Base-by-base conservation (phyloP, 1,139 yeast species). In the Kodamaea fungicola region DNA sequence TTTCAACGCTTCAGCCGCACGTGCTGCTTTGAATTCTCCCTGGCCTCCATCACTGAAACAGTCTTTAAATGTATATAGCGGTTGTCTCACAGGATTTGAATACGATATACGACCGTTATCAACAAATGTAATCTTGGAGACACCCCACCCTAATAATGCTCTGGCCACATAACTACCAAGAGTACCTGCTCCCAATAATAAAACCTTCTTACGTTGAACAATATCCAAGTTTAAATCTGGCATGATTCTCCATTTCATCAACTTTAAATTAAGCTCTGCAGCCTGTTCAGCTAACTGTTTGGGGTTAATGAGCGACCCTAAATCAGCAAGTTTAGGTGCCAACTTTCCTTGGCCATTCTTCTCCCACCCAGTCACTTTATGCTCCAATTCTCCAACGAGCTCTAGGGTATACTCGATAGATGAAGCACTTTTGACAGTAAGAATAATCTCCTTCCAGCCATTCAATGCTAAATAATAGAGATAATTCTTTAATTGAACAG, bases 241-340 rank as follows among this genome's bases (percentile, higher is more conserved):
- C 1, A 89, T 90, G 22, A 92, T 76, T 48, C 98, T 73, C 99
- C 99, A 92, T 58, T 89, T 89, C 98, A 92, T 94, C 32, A 92
- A 67, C 60, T 86, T 86, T 45, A 94, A 66, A 53, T 92, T 92
- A 41, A 92, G 68, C 57, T 90, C 96, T 4, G 89, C 92, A 0
- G 97, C 94, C 57, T 92, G 97, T 43, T 83, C 85, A 0, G 97
- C 95, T 13, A 92, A 66, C 45, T 83, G 81, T 5, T 68, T 47
- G 0, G 98, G 98, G 54, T 90, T 80, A 33, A 92, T 78, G 33
- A 92, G 66, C 1, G 87, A 65, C 1, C 95, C 89, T 38, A 92
- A 62, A 54, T 92, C 94, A 0, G 95, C 88, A 24, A 83, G 47
- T 51, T 88, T 87, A 0, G 97, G 96, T 0, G 83, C 82, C 9